Percentiles rank a stretch among this genome's conserved stretches.
phyloP scores from a whole-genome alignment of 148 eudicot species.

The Dianthus caryophyllus region DNA sequence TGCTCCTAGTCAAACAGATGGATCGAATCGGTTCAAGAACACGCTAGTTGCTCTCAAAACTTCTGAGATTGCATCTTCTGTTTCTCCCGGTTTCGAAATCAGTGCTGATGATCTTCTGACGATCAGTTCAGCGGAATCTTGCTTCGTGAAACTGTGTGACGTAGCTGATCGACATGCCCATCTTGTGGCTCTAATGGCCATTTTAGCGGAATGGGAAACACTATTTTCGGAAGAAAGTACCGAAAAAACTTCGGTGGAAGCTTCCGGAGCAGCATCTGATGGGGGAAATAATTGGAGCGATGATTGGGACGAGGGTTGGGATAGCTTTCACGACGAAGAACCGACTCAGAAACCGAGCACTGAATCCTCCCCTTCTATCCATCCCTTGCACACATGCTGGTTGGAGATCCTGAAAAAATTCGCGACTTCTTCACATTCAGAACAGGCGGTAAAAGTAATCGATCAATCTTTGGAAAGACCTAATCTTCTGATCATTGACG shows the following conservation, averaged over 20 bases:
- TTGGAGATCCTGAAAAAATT: slow-evolving; percentile 54
- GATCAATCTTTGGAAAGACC: slow-evolving; percentile 46
- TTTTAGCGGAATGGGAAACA: slow-evolving; percentile 75
- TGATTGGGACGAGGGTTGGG: slow-evolving; percentile 98
- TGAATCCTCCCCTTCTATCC: slow-evolving; percentile 31
- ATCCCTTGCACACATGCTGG: slow-evolving; percentile 93
- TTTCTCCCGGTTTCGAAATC: slow-evolving; percentile 60
- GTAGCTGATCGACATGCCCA: slow-evolving; percentile 46
- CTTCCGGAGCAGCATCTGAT: slow-evolving; percentile 35
- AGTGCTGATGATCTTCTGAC: slow-evolving; percentile 60
- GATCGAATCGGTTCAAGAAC: slow-evolving; percentile 57
- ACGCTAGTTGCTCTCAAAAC: slow-evolving; percentile 84
- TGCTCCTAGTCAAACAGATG: slow-evolving; percentile 35
- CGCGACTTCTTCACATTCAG: slow-evolving; percentile 29
- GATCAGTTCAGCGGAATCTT: slow-evolving; percentile 65
- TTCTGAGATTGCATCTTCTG: slow-evolving; percentile 53
- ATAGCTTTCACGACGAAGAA: slow-evolving; percentile 70
- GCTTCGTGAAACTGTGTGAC: slow-evolving; percentile 65
- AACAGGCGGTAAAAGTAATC: slow-evolving; percentile 43
- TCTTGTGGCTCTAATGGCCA: slow-evolving; percentile 50
- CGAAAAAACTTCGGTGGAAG: slow-evolving; percentile 35
- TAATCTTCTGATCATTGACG: slow-evolving; percentile 41
- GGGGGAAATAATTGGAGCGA: slow-evolving; percentile 58
- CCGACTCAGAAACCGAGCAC: slow-evolving; percentile 41
- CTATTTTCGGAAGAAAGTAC: slow-evolving; percentile 43